These are phyloP conservation scores for Amanita inopinata DNA, from an alignment of 768 basidiomycete genomes.

Conservation along the genomic window DNA sequence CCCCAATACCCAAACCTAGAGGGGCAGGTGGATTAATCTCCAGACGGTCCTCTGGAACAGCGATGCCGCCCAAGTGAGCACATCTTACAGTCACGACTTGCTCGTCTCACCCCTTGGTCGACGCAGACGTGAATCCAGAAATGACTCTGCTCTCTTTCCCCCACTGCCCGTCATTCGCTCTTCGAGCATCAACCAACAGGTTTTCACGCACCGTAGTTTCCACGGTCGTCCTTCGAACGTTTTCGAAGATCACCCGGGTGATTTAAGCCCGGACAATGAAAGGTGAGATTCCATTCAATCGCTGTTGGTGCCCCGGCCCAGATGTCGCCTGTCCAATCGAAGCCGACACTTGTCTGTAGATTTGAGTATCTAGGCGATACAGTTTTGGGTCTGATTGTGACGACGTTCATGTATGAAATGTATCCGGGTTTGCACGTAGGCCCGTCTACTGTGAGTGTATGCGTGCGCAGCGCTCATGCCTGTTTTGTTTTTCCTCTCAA, in stretches of 20 bases:
- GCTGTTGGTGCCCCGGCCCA: neutral
- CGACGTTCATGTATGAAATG: conserved; percentile 48
- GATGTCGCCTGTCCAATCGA: neutral
- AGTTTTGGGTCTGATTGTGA: conserved; percentile 61
- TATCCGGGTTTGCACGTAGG: conserved; percentile 69
- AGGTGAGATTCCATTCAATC: conserved; percentile 40
- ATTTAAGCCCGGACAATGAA: conserved; percentile 77
- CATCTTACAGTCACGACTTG: neutral
- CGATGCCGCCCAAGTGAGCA: neutral
- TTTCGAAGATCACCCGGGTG: conserved; percentile 65
- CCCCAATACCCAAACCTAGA: neutral
- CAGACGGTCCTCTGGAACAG: neutral
- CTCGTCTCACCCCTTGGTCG: neutral
- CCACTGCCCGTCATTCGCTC: conserved; percentile 47
- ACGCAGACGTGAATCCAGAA: neutral
- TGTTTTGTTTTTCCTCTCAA: no score
- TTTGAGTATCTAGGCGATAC: conserved; percentile 72
- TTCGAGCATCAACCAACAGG: conserved; percentile 34
- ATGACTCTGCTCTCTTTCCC: conserved; percentile 30
- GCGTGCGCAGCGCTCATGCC: conserved; percentile 6
- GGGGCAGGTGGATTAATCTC: neutral
- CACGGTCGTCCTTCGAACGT: conserved; percentile 61
- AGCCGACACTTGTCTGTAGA: conserved; percentile 24
- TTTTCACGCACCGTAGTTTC: conserved; percentile 72
- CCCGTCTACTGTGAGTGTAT: conserved; percentile 54